phyloP scores from a whole-genome alignment of 2,329 filamentous ascomycete species.

The Trichoderma aggressivum region DNA sequence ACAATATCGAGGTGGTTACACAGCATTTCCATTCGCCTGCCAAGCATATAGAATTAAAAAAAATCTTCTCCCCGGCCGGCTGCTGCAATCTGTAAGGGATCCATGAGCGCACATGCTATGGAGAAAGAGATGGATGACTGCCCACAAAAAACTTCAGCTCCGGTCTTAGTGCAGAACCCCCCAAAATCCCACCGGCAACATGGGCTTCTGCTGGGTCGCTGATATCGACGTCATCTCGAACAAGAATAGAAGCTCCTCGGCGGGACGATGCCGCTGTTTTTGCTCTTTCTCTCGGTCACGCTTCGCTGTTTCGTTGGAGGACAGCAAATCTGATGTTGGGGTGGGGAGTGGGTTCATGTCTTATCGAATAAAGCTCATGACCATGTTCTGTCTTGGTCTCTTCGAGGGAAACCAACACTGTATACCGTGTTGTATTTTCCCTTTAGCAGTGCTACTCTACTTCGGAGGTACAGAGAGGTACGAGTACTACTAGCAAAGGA shows the following conservation, averaged over 20 bases:
- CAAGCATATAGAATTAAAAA: background rate
- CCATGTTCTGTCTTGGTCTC: background rate
- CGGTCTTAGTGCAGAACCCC: background rate
- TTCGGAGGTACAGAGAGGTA: background rate
- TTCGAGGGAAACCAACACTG: background rate
- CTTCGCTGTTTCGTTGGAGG: background rate
- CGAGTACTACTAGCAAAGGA: background rate
- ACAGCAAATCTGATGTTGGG: background rate
- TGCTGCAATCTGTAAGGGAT: background rate
- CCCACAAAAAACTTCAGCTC: conserved; percentile 14
- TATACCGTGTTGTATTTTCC: background rate
- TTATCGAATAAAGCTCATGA: background rate
- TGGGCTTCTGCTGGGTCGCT: conserved; percentile 4
- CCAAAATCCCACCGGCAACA: conserved; percentile 1
- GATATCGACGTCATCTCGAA: conserved; percentile 9
- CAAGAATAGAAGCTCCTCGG: background rate
- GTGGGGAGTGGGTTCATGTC: conserved; percentile 3
- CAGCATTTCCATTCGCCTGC: background rate
- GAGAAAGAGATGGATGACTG: background rate
- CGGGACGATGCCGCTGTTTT: background rate
- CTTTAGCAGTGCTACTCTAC: background rate
- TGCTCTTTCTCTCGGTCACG: background rate
- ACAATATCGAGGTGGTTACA: conserved; percentile 5
- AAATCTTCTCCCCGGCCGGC: background rate
- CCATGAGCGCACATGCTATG: background rate